A percentile compares a stretch with the other conserved stretches of the same genome.
Conservation (phyloP, 306 rosid genomes). For the Rubus idaeus region DNA sequence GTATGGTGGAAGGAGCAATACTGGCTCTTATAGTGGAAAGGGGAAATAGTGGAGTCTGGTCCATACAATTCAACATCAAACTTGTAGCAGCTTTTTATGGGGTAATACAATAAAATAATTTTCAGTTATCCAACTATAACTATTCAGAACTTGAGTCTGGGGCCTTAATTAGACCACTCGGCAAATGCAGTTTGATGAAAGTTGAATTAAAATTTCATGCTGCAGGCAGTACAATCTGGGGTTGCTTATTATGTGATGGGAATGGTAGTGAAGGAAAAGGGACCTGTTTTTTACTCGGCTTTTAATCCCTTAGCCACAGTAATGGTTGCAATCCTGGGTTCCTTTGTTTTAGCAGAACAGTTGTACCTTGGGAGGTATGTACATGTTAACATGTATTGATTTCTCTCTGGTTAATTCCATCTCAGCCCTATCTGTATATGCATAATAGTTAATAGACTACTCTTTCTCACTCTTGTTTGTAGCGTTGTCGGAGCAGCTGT, state of each 20-base stretch:
- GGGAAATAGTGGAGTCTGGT: constrained; percentile 33
- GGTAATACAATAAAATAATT: not conserved
- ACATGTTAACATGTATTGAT: not conserved
- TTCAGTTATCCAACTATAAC: too few species aligned
- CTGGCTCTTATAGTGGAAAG: constrained; percentile 35
- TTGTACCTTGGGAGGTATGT: constrained; percentile 44
- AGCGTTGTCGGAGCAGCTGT: constrained; percentile 36
- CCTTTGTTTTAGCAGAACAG: constrained; percentile 32
- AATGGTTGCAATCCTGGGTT: constrained; percentile 40
- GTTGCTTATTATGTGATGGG: constrained; percentile 34
- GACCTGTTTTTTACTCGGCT: constrained; percentile 48
- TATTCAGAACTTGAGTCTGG: too few species aligned
- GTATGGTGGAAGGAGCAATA: constrained; percentile 32
- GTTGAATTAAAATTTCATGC: not conserved
- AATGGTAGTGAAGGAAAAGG: constrained; percentile 36
- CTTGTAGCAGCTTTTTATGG: constrained; percentile 37
- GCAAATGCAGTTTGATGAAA: not conserved
- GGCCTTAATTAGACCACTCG: too few species aligned
- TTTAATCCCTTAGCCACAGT: constrained; percentile 44
- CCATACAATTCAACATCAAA: constrained; percentile 31
- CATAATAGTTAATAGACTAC: not conserved
- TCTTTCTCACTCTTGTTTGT: not conserved
- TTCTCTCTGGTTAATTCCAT: not conserved
- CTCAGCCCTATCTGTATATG: not conserved
- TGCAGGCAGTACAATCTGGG: constrained; percentile 44